Evolutionary conservation across 176 grass and related monocot genomes (phyloP).

Genomic region (Zea luxurians): DNA sequence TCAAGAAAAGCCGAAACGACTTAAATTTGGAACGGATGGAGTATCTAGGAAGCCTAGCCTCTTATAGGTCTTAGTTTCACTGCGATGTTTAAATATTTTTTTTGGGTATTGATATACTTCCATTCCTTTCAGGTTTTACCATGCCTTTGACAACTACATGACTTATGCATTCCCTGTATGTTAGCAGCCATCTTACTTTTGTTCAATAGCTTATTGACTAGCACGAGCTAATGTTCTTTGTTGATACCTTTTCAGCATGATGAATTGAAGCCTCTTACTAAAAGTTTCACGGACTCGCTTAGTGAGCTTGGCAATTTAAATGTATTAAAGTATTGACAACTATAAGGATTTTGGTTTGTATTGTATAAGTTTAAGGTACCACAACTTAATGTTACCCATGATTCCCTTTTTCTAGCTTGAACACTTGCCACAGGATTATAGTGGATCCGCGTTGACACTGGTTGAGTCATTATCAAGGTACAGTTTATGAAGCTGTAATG

Average conservation of each 20-base stretch:
- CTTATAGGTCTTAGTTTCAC: conserved; percentile 8
- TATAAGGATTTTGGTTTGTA: conserved; percentile 39
- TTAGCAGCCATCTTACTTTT: conserved; percentile 20
- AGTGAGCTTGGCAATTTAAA: conserved; percentile 98
- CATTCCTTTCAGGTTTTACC: conserved; percentile 84
- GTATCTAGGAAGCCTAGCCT: background rate
- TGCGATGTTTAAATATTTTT: conserved; percentile 2
- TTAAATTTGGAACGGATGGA: no score
- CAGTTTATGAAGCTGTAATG: conserved; percentile 36
- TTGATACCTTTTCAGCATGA: conserved; percentile 74
- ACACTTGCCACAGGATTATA: conserved; percentile 78
- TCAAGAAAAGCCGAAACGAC: no score
- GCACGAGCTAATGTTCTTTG: conserved; percentile 31
- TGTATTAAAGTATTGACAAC: conserved; percentile 64
- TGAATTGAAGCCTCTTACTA: conserved; percentile 89
- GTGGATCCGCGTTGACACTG: conserved; percentile 81
- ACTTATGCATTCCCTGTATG: conserved; percentile 88
- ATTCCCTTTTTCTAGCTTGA: conserved; percentile 70
- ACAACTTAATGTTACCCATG: conserved; percentile 13
- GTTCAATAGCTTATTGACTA: conserved; percentile 17
- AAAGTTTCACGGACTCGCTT: conserved; percentile 86
- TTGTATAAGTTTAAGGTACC: conserved; percentile 21
- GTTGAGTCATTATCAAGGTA: conserved; percentile 98
- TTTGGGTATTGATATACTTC: conserved; percentile 35
- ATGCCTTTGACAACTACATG: conserved; percentile 99